phyloP scores from a whole-genome alignment of 305 asterid species.

The Fraxinus angustifolia region DNA sequence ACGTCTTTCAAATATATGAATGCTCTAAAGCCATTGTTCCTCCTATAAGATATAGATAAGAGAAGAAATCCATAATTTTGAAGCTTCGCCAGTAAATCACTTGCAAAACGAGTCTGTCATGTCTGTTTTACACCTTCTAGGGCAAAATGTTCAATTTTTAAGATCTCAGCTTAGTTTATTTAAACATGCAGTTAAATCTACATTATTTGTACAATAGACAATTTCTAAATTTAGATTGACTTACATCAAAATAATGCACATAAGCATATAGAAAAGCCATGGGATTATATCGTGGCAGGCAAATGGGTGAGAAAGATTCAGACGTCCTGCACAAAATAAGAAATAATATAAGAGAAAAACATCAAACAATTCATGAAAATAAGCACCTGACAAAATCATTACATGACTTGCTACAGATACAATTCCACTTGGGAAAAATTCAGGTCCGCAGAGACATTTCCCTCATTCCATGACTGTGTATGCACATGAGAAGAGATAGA shows the following conservation, averaged over 20 bases:
- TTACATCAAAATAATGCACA: constrained; percentile 97
- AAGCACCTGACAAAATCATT: neutral
- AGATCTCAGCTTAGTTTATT: neutral
- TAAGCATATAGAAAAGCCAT: constrained; percentile 94
- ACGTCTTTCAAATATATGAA: neutral
- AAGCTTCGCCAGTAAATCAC: neutral
- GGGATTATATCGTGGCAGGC: constrained; percentile 95
- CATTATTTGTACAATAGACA: neutral
- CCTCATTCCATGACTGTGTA: neutral
- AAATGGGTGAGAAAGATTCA: constrained; percentile 97
- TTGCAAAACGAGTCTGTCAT: neutral
- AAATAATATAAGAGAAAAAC: constrained; percentile 22
- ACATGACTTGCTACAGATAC: neutral
- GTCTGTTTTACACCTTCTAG: neutral
- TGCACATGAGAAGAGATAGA: neutral
- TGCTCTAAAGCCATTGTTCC: neutral
- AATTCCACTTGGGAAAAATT: neutral
- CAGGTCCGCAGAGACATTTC: neutral
- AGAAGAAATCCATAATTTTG: neutral
- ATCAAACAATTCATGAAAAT: constrained; percentile 8
- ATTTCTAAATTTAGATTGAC: constrained; percentile 25
- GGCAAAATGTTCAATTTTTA: neutral
- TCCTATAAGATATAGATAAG: neutral
- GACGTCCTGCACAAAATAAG: constrained; percentile 72
- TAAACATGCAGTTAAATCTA: neutral